Evolutionary conservation across 2,329 filamentous ascomycete genomes (phyloP).

Genomic region (Xylariaceae sp.): DNA sequence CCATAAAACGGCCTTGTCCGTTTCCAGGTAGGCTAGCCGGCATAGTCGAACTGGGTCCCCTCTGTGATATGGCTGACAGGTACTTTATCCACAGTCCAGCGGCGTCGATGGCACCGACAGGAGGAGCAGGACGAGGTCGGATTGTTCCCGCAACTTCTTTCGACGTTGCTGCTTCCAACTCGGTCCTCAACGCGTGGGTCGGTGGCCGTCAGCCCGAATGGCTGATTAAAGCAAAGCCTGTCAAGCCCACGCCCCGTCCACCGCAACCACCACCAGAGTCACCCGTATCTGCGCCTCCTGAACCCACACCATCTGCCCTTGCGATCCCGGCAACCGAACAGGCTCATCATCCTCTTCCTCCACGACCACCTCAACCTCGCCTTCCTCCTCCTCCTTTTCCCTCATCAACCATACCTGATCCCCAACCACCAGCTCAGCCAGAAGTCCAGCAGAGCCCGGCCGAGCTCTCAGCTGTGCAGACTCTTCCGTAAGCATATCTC

Average conservation of each 20-base stretch:
- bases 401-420: not conserved
- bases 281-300: not conserved
- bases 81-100: too few species aligned
- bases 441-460: too few species aligned
- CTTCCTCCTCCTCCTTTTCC: not conserved
- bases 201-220: constrained; percentile 6
- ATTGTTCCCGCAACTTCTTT: not conserved
- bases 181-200: constrained; percentile 38
- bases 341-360: not conserved
- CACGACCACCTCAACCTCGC: not conserved
- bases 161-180: constrained; percentile 38
- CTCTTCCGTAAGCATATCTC: not conserved
- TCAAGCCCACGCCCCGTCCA: not conserved
- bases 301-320: not conserved
- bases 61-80: too few species aligned
- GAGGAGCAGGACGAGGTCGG: not conserved
- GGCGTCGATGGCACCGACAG: not conserved
- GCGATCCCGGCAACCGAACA: not conserved
- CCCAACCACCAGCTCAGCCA: too few species aligned
- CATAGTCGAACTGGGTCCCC: too few species aligned
- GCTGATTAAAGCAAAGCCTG: constrained; percentile 3
- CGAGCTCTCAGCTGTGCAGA: too few species aligned
- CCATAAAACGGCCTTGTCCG: not conserved
- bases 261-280: constrained; percentile 1
- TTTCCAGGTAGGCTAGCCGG: not conserved